Base-by-base conservation (phyloP, 768 basidiomycete species). In the Phylloporus sp. region DNA sequence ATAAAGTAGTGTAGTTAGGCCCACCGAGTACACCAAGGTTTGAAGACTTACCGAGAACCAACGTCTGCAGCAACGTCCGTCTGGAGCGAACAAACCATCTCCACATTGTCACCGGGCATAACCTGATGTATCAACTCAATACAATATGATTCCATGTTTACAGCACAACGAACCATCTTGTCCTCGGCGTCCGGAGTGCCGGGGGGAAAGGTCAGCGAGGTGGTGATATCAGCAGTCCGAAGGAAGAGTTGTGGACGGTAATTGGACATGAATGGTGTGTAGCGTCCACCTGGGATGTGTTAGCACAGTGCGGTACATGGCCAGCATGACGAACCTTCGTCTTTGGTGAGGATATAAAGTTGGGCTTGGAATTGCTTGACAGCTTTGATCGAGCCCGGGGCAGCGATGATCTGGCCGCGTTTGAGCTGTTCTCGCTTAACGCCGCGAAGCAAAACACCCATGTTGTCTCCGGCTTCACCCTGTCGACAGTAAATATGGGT, bases 381-480 rank as follows among this genome's bases (percentile, higher is more conserved):
- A n/a, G 89, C 76, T 70, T 93, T 95, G 71, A 98, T 90, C 8
- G 89, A 80, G 27, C 91, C 91, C 21, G 94, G 93, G 26, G 81
- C 77, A 57, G 84, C 80, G 62, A 99, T 80, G 46, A 98, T 86
- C 65, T 94, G 91, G 36, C 96, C 96, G 55, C 96, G 88, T 54
- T 81, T 79, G 61, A 99, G 74, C 69, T 98, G 92, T 64, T 98
- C 96, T 53, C 95, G 86, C 73, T 98, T 98, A 68, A 97, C 75
- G 64, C 96, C 94, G 68, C 96, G 91, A 37, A 99, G 83, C 29
- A 99, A 77, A 46, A 86, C 89, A 56, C 96, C 96, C 91, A 98
- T 97, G 77, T 98, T 98, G 71, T 99, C 96, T 59, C 96, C 96
- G 52, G 96, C 95, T 69, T 98, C 90, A 49, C 90, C 94, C 84